Base-by-base conservation (phyloP, 1,284 basidiomycete species). In the Sparassis latifolia region DNA sequence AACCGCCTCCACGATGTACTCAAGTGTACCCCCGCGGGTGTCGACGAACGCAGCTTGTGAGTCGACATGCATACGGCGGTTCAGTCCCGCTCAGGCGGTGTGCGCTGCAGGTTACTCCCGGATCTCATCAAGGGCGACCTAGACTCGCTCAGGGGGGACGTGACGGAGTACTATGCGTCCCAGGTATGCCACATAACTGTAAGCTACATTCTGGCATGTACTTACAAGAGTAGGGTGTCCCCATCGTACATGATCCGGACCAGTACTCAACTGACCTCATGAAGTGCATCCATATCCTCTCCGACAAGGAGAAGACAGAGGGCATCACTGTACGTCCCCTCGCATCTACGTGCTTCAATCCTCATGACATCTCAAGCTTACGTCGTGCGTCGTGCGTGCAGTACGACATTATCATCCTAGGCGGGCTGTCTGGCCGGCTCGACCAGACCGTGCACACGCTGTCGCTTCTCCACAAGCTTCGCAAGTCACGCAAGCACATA, bases 371-470 rank as follows among this genome's bases (percentile, higher is more conserved):
- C 45, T 31, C 28, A n/a, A 29, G 29, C 29, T 20, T 31, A 37
- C 33, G 33, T 20, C 20, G 20, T 12, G 27, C 35, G 35, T 29
- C 33, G 20, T 10, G 45, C 12, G 47, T 68, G 61, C 71, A 82
- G 74, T 81, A 84, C 57, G 79, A 84, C 33, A 75, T 94, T 10
- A 71, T 98, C 45, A 71, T 99, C 44, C 79, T 95, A 2, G 95
- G 96, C 3, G 96, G 96, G 0, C 73, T 99, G 2, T 79, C 88
- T 1, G 97, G 96, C 0, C 82, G 96, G 10, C 73, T 99, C 3
- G 97, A 99, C 63, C 96, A 99, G 64, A 97, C 94, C 0, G 73
- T 96, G 2, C 94, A 97, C 61, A 90, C 92, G 0, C 76, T 98
- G 32, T 89, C 92, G 3, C 80, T 87, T 38, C 69, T 99, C 2